These are phyloP conservation scores for Tylopilus plumbeoviolaceoides DNA, from an alignment of 768 basidiomycete species.

Conservation along the genomic window DNA sequence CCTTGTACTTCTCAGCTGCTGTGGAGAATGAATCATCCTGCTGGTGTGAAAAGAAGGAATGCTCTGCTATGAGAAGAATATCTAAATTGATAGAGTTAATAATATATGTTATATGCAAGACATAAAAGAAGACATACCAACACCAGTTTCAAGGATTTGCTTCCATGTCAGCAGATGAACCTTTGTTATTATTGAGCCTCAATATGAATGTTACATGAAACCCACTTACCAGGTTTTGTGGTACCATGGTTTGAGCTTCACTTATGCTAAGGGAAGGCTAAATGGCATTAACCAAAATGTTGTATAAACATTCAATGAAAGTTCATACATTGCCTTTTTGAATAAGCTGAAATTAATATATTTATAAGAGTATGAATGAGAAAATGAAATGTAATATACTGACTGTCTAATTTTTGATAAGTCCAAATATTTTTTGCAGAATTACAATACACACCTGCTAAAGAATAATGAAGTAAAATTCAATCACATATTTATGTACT, in stretches of 20 bases:
- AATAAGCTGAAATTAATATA: no score
- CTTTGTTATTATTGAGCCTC: neutral
- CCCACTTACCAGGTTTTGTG: neutral
- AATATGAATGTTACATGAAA: neutral
- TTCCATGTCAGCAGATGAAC: neutral
- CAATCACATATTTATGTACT: no score
- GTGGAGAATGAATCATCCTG: neutral
- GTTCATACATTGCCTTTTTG: no score
- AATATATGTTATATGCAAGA: neutral
- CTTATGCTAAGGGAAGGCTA: accelerated
- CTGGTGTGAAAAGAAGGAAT: neutral
- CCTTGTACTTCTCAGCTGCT: neutral
- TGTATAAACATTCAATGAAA: neutral
- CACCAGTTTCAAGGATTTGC: neutral
- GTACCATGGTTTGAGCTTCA: neutral
- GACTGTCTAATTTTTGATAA: no score
- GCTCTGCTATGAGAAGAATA: neutral
- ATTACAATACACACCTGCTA: no score
- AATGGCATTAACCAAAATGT: no score
- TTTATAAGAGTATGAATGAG: no score
- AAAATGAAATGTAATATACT: no score
- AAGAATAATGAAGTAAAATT: no score
- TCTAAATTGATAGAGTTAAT: neutral
- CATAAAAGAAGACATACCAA: neutral
- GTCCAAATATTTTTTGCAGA: no score